Evolutionary conservation across 768 basidiomycete species (phyloP).

Genomic region (Russula earlei): DNA sequence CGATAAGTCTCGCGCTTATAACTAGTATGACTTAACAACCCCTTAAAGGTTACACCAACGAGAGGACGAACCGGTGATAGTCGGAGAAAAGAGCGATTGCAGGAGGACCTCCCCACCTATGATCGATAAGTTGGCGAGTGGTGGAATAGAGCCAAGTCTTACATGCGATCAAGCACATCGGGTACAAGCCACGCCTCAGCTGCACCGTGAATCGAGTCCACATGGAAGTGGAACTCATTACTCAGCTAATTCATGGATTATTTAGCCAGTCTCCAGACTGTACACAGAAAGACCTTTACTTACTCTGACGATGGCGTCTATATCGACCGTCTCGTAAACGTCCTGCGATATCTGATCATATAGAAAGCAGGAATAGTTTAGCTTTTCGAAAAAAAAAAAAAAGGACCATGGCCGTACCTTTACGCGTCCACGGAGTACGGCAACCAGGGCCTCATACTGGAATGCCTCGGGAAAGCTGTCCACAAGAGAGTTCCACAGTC

Average conservation of each 20-base stretch:
- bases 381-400: not conserved
- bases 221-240: slow-evolving; percentile 76
- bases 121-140: not conserved
- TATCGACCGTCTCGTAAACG: slow-evolving; percentile 69
- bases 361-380: not conserved
- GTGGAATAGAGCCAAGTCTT: slow-evolving; percentile 25
- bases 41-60: not conserved
- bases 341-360: slow-evolving; percentile 45
- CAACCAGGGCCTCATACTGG: slow-evolving; percentile 70
- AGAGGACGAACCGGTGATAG: slow-evolving; percentile 29
- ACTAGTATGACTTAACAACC: slow-evolving; percentile 23
- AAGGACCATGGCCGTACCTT: slow-evolving; percentile 38
- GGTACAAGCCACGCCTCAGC: slow-evolving; percentile 80
- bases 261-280: not conserved
- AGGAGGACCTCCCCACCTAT: slow-evolving; percentile 53
- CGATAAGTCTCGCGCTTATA: slow-evolving; percentile 79
- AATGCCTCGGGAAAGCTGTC: slow-evolving; percentile 55
- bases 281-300: slow-evolving; percentile 18
- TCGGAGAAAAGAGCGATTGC: slow-evolving; percentile 72
- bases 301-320: slow-evolving; percentile 63
- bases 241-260: slow-evolving; percentile 39
- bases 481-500: slow-evolving; percentile 31
- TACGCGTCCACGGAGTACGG: slow-evolving; percentile 78
- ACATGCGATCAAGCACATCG: slow-evolving; percentile 60
- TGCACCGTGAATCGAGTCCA: slow-evolving; percentile 72